A percentile compares a stretch with the other conserved stretches of the same genome.
These are phyloP conservation scores for Amoebophrya sp. DNA, from an alignment of 169 alveolate genomes.

Conservation along the genomic window DNA sequence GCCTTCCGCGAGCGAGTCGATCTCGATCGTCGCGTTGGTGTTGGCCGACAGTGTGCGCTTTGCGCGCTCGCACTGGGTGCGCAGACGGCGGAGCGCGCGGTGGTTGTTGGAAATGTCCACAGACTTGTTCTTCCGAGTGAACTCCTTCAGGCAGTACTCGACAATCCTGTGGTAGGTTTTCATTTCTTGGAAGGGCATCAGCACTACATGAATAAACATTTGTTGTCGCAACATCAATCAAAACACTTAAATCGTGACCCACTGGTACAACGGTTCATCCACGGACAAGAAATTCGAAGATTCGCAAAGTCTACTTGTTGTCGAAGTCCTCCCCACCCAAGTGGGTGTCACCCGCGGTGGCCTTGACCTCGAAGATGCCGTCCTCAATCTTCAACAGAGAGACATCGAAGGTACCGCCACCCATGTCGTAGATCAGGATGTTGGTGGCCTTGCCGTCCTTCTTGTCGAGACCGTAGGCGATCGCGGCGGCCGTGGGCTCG, in stretches of 20 bases:
- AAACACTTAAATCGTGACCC: background rate
- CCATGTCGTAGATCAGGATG: conserved; percentile 88
- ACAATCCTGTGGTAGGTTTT: conserved; percentile 54
- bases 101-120: conserved; percentile 64
- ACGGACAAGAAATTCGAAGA: background rate
- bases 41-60: conserved; percentile 73
- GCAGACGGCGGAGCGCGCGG: conserved; percentile 78
- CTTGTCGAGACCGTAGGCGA: conserved; percentile 93
- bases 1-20: conserved; percentile 68
- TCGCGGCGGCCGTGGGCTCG: conserved; percentile 99
- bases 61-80: conserved; percentile 89
- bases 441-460: conserved; percentile 69
- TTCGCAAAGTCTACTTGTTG: conserved; percentile 39
- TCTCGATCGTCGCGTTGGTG: conserved; percentile 50
- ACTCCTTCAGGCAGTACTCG: conserved; percentile 78
- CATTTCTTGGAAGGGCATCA: background rate
- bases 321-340: conserved; percentile 99
- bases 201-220: no score
- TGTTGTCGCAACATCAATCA: background rate
- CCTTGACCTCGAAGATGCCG: conserved; percentile 89
- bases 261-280: background rate
- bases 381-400: conserved; percentile 85
- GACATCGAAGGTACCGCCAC: conserved; percentile 97
- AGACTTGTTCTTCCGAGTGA: conserved; percentile 72
- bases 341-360: conserved; percentile 97